A percentile compares a stretch with the other conserved stretches of the same genome.
Evolutionary conservation across 2,329 filamentous ascomycete genomes (phyloP).

Genomic region (Arthrobotrys sinensis): DNA sequence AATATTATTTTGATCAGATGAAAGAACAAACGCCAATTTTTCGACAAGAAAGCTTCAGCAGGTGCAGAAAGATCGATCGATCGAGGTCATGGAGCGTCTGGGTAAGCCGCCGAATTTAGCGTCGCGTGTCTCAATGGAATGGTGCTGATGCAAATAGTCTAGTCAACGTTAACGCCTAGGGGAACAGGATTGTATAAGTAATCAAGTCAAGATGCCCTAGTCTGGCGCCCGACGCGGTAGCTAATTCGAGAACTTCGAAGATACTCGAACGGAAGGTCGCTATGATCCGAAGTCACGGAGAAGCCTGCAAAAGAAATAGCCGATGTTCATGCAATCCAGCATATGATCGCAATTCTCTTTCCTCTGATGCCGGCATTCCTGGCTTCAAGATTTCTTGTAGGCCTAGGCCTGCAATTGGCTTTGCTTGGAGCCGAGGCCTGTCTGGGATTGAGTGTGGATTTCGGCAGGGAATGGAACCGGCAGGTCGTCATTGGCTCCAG

Average conservation of each 20-base stretch:
- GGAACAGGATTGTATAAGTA: constrained; percentile 3
- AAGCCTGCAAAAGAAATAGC: constrained; percentile 9
- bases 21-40: constrained; percentile 10
- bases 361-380: neutral
- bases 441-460: neutral
- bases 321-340: constrained; percentile 24
- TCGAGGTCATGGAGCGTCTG: neutral
- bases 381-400: neutral
- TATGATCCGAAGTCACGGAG: constrained; percentile 3
- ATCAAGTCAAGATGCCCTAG: neutral
- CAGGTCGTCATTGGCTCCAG: constrained; percentile 10
- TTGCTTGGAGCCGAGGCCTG: constrained; percentile 29
- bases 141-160: constrained; percentile 6
- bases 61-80: neutral
- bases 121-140: constrained; percentile 13
- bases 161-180: neutral
- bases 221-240: constrained; percentile 1
- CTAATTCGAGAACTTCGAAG: constrained; percentile 19
- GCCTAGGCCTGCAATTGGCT: neutral
- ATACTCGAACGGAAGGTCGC: constrained; percentile 34
- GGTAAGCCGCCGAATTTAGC: neutral
- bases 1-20: neutral
- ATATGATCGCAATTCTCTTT: constrained; percentile 31
- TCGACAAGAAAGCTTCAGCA: constrained; percentile 9
- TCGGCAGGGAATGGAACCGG: constrained; percentile 19